Base-by-base conservation (phyloP, 2,329 filamentous ascomycete species). In the Coleophoma cylindrospora region DNA sequence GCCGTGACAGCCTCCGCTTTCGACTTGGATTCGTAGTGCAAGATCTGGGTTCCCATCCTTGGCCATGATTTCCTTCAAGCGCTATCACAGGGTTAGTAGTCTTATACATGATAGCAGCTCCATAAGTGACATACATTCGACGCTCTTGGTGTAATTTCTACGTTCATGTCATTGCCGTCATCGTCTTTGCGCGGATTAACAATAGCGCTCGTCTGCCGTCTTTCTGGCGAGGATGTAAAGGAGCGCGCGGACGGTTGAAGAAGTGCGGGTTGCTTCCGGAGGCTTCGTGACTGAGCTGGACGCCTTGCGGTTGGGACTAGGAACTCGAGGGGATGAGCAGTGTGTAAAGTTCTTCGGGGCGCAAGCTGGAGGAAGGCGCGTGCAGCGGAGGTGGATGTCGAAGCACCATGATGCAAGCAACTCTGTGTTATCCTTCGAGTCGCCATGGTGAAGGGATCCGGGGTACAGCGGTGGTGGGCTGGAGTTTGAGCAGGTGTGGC, bases 1-100 rank as follows among this genome's bases (percentile, higher is more conserved):
- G 45, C 94, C 94, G 70, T 99, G 94, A 68, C 94, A 99, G 50
- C 94, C 94, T 56, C 94, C 94, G 50, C 87, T 90, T 64, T 95
- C 91, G 51, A 99, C 91, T 54, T 88, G 86, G 57, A 99, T 88
- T 47, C 92, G 88, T n/a, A 99, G 79, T 21, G 91, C 89, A 33
- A 95, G 81, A 62, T 87, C 76, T 2, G 89, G 89, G 66, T 95
- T 95, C 15, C 67, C 63, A 61, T 88, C 84, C 59, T 83, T 81
- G 36, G 70, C 64, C 77, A 89, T 91, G 55, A 94, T 95, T 57
- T 89, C 79, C 54, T 58, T 61, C 14, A 66, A 50, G 27, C 62
- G 57, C 63, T 66, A 19, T 40, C 34, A 34, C 14, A 11, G n/a
- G 11, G 34, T 55, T 45, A 58, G 40, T 33, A 36, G 27, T 36